A percentile compares a stretch with the other conserved stretches of the same genome.
These are phyloP conservation scores for Claviceps paspali DNA, from an alignment of 2,329 filamentous ascomycete species.

Conservation along the genomic window DNA sequence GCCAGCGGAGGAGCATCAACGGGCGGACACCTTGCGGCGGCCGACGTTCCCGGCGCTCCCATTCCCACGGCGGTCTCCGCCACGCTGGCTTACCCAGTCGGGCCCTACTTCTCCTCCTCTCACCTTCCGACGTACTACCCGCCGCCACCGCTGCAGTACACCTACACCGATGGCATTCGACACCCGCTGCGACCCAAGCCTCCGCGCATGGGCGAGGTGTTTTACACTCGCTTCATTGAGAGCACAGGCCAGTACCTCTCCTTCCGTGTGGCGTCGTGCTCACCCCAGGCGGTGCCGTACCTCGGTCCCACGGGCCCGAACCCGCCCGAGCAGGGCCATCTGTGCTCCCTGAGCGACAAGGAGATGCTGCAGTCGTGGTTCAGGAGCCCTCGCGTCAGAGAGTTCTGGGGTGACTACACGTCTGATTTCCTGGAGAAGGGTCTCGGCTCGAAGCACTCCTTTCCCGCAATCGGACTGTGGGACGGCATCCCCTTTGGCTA, in stretches of 20 bases:
- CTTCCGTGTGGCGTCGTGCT: conserved; percentile 68
- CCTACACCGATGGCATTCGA: conserved; percentile 59
- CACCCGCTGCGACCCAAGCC: conserved; percentile 83
- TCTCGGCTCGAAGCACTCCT: conserved; percentile 57
- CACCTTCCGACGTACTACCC: conserved; percentile 87
- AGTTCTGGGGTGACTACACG: conserved; percentile 66
- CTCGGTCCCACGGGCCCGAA: conserved; percentile 38
- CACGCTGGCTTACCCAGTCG: conserved; percentile 29
- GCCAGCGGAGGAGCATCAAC: conserved; percentile 3
- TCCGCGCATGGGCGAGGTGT: conserved; percentile 75
- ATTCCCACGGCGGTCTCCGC: conserved; percentile 19
- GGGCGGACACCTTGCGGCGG: conserved; percentile 11
- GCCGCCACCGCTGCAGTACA: conserved; percentile 68
- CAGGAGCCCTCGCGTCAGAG: conserved; percentile 65
- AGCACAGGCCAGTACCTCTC: conserved; percentile 73
- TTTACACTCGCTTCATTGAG: conserved; percentile 79
- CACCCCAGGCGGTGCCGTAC: conserved; percentile 46
- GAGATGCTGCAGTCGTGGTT: conserved; percentile 71
- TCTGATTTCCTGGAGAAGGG: conserved; percentile 50
- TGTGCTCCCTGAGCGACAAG: conserved; percentile 33
- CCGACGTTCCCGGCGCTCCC: conserved; percentile 24
- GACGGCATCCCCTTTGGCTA: conserved; percentile 92
- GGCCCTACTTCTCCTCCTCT: conserved; percentile 67
- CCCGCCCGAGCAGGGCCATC: conserved; percentile 24
- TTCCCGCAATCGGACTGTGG: conserved; percentile 87